These are phyloP conservation scores for Phytophthora macrochlamydospora DNA, from an alignment of 352 stramenopile genomes.

Conservation along the genomic window DNA sequence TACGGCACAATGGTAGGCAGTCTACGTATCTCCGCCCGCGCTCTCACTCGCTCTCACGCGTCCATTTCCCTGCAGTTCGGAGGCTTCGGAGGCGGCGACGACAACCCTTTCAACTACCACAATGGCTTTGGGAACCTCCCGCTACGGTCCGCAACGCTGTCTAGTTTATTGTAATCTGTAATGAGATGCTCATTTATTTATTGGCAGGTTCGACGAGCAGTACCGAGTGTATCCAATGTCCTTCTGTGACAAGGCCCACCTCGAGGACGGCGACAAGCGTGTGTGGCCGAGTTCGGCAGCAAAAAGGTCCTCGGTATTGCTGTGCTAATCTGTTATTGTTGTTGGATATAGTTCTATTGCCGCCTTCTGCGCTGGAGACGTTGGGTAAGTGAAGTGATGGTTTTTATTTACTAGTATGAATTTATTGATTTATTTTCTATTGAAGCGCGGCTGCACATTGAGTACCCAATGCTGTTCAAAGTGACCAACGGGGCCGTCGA, in stretches of 20 bases:
- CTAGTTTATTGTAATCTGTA: too few relatives aligned
- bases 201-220: conserved; percentile 81
- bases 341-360: conserved; percentile 88
- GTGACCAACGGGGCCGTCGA: conserved; percentile 89
- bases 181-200: background rate
- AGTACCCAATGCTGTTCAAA: conserved; percentile 99
- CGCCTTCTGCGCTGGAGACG: conserved; percentile 97
- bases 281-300: conserved; percentile 20
- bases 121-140: conserved; percentile 80
- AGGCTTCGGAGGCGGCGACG: conserved; percentile 69
- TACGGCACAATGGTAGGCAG: too few relatives aligned
- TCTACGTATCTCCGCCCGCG: too few relatives aligned
- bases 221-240: conserved; percentile 89
- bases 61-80: conserved; percentile 51
- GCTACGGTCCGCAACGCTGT: too few relatives aligned
- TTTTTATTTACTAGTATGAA: conserved; percentile 7
- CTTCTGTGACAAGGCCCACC: conserved; percentile 86
- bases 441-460: conserved; percentile 92
- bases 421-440: conserved; percentile 8
- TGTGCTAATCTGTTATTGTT: background rate
- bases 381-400: conserved; percentile 67
- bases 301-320: background rate
- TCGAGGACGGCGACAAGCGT: conserved; percentile 92
- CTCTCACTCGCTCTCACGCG: too few relatives aligned
- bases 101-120: conserved; percentile 83